Percentiles rank a stretch among this genome's conserved stretches.
phyloP scores from a whole-genome alignment of 805 yeast genomes.

The Ogataea naganishii region DNA sequence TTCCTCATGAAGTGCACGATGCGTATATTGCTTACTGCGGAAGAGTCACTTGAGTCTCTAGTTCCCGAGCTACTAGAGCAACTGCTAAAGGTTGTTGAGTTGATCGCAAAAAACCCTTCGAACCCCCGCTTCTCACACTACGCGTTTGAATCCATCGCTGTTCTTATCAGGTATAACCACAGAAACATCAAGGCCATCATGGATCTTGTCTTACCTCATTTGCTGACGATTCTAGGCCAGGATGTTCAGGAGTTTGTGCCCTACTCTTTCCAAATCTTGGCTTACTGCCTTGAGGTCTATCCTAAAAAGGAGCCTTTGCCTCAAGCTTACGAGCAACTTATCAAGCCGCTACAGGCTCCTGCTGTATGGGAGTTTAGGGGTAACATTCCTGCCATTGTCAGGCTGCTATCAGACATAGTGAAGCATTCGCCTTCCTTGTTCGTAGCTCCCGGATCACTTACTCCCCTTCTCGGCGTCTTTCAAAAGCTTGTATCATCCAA shows the following conservation, averaged over 20 bases:
- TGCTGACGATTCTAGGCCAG: constrained; percentile 58
- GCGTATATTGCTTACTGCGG: constrained; percentile 70
- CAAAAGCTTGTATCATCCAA: constrained; percentile 86
- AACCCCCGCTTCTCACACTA: constrained; percentile 92
- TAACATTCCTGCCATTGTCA: constrained; percentile 85
- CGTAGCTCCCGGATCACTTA: constrained; percentile 30
- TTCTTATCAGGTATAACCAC: constrained; percentile 46
- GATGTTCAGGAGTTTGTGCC: constrained; percentile 95
- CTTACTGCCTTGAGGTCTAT: constrained; percentile 60
- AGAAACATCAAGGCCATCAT: constrained; percentile 33
- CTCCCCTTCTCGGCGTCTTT: constrained; percentile 91
- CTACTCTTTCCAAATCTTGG: constrained; percentile 83
- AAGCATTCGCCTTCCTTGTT: constrained; percentile 35
- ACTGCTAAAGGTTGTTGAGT: constrained; percentile 56
- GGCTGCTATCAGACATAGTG: constrained; percentile 64
- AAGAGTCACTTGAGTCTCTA: constrained; percentile 46
- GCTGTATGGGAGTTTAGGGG: constrained; percentile 89
- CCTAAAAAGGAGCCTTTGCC: constrained; percentile 50
- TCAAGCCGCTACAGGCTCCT: constrained; percentile 84
- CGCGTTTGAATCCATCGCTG: constrained; percentile 81
- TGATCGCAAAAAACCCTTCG: constrained; percentile 83
- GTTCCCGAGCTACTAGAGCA: constrained; percentile 49
- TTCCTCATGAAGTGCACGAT: constrained; percentile 83
- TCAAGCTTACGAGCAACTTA: constrained; percentile 49
- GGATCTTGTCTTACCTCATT: constrained; percentile 51